These are phyloP conservation scores for Lentinula guzmanii DNA, from an alignment of 768 basidiomycete genomes.

Conservation along the genomic window DNA sequence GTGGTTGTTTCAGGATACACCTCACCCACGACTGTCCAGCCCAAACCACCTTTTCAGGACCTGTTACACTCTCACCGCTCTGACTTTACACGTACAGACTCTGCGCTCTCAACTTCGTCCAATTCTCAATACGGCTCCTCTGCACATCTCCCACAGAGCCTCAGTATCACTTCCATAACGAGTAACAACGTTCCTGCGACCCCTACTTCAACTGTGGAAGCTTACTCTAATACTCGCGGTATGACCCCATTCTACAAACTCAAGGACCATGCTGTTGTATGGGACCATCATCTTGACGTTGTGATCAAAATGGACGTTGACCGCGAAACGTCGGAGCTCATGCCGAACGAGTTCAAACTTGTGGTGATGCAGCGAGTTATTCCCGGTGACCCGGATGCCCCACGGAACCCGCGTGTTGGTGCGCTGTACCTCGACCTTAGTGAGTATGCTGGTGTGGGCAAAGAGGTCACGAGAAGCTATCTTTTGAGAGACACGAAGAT, in stretches of 20 bases:
- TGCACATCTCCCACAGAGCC: not conserved
- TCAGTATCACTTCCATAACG: not conserved
- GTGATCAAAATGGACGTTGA: conserved; percentile 57
- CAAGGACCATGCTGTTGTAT: conserved; percentile 58
- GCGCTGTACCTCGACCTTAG: conserved; percentile 66
- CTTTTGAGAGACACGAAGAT: conserved; percentile 69
- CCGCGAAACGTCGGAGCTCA: conserved; percentile 42
- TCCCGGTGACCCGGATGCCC: conserved; percentile 47
- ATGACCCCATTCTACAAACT: conserved; percentile 55
- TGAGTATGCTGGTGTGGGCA: conserved; percentile 61
- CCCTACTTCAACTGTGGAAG: not conserved
- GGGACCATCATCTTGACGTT: conserved; percentile 53
- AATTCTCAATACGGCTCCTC: not conserved
- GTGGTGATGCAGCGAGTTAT: conserved; percentile 60
- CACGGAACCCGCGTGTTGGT: conserved; percentile 58
- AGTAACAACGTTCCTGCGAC: not conserved
- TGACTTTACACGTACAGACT: not conserved
- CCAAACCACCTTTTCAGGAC: not conserved
- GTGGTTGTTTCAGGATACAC: conserved; percentile 5
- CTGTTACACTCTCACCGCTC: not conserved
- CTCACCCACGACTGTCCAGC: not conserved
- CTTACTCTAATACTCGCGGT: conserved; percentile 41
- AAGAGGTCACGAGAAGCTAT: conserved; percentile 56
- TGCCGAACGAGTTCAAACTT: conserved; percentile 60
- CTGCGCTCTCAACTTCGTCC: not conserved